These are phyloP conservation scores for Polychytrium aggregatum DNA, from an alignment of 192 early-diverging fungal genomes.

Conservation along the genomic window DNA sequence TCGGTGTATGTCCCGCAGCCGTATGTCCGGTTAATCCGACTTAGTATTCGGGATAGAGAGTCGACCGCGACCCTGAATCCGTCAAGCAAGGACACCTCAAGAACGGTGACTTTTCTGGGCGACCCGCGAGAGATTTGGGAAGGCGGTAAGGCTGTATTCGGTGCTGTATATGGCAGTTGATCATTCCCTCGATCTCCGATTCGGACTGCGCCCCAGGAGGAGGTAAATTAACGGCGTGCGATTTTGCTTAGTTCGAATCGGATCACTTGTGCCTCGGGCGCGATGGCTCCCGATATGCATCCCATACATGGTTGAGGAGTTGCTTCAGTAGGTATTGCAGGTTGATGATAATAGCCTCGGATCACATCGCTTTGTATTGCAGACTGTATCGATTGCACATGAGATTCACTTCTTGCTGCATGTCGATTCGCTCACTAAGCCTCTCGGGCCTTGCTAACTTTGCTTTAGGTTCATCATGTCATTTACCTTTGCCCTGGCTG, in stretches of 20 bases:
- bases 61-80: conserved; percentile 2
- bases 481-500: conserved; percentile 51
- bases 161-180: background rate
- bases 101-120: conserved; percentile 54
- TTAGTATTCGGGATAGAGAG: conserved; percentile 37
- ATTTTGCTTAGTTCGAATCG: conserved; percentile 45
- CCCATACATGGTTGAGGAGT: conserved; percentile 42
- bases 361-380: no score
- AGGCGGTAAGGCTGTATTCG: conserved; percentile 27
- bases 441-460: background rate
- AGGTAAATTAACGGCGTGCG: no score
- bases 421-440: conserved; percentile 1
- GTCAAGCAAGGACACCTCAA: no score
- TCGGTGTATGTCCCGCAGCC: conserved; percentile 38
- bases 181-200: background rate
- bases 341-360: no score
- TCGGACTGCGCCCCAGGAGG: no score
- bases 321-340: conserved; percentile 29
- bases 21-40: conserved; percentile 34
- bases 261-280: conserved; percentile 37
- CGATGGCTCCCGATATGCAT: conserved; percentile 44
- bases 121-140: conserved; percentile 63
- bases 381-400: no score
- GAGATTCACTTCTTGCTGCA: background rate
- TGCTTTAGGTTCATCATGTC: conserved; percentile 60